phyloP scores from a whole-genome alignment of 805 yeast species.

The Myxozyma udenii region DNA sequence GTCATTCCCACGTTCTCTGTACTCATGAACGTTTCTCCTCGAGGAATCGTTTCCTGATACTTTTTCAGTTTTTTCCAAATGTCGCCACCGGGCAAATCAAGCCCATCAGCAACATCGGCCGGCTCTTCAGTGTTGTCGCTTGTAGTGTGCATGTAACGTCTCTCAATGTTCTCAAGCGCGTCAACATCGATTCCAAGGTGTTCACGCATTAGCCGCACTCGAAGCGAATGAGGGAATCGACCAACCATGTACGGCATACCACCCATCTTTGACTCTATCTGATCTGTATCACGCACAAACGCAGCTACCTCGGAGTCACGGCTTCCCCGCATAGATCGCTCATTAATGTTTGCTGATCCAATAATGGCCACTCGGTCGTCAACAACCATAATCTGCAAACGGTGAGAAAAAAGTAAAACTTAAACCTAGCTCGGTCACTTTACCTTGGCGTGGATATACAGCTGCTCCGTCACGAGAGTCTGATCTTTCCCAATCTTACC shows the following conservation, averaged over 20 bases:
- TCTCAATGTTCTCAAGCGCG: conserved; percentile 72
- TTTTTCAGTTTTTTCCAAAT: conserved; percentile 19
- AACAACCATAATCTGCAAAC: conserved; percentile 54
- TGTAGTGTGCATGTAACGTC: conserved; percentile 47
- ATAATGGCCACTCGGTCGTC: conserved; percentile 92
- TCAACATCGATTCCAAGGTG: conserved; percentile 94
- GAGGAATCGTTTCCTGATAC: conserved; percentile 4
- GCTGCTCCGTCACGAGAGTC: conserved; percentile 78
- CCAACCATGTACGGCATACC: conserved; percentile 80
- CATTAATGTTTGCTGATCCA: conserved; percentile 97
- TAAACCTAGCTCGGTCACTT: too few species aligned
- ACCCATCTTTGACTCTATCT: conserved; percentile 68
- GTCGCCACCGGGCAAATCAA: conserved; percentile 13
- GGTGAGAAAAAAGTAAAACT: not conserved
- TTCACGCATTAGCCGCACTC: conserved; percentile 93
- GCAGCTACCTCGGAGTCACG: conserved; percentile 96
- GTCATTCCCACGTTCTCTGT: conserved; percentile 5
- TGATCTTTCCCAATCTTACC: conserved; percentile 78
- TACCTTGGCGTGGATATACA: conserved; percentile 89
- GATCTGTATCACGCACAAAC: conserved; percentile 76
- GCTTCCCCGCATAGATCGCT: conserved; percentile 89
- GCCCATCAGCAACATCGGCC: not conserved
- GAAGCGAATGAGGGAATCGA: conserved; percentile 80
- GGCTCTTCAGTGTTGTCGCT: not conserved
- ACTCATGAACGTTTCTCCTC: conserved; percentile 3